Percentiles rank a stretch among this genome's conserved stretches.
Conservation (phyloP, 345 rosid species). For the Gossypium longicalyx region DNA sequence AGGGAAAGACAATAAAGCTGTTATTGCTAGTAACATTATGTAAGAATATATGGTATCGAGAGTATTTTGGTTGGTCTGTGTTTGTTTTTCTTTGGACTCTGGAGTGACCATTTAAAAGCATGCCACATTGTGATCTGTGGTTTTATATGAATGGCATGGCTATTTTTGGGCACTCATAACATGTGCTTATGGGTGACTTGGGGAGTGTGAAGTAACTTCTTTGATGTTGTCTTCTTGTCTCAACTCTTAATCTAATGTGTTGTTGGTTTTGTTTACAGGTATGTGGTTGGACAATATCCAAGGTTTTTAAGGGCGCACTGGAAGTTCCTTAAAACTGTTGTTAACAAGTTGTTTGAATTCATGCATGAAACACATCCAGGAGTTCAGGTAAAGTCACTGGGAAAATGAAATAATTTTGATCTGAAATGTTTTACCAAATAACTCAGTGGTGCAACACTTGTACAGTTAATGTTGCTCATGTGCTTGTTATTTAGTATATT, state of each 20-base stretch:
- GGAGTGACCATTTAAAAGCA: not conserved
- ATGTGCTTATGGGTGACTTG: not conserved
- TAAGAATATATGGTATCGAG: slow-evolving; percentile 35
- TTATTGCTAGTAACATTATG: slow-evolving; percentile 98
- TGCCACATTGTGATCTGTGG: not conserved
- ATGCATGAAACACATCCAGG: slow-evolving; percentile 99
- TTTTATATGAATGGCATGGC: not conserved
- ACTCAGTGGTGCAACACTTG: not conserved
- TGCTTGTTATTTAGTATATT: not conserved
- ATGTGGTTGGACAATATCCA: slow-evolving; percentile 99
- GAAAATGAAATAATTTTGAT: not conserved
- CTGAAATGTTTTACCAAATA: not conserved
- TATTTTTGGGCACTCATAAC: not conserved
- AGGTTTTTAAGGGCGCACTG: slow-evolving; percentile 98
- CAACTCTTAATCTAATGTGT: slow-evolving; percentile 1
- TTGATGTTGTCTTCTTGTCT: not conserved
- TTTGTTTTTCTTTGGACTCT: not conserved
- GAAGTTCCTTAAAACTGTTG: slow-evolving; percentile 98
- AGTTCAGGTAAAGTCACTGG: slow-evolving; percentile 63
- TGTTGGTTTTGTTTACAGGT: slow-evolving; percentile 51
- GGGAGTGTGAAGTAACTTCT: not conserved
- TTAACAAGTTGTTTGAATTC: slow-evolving; percentile 94
- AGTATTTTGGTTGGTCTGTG: not conserved
- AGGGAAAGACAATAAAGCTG: slow-evolving; percentile 98
- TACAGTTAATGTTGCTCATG: not conserved